Percentiles rank a stretch among this genome's conserved stretches.
Conservation (phyloP, 1,284 basidiomycete species). For the Moniliella sp. region DNA sequence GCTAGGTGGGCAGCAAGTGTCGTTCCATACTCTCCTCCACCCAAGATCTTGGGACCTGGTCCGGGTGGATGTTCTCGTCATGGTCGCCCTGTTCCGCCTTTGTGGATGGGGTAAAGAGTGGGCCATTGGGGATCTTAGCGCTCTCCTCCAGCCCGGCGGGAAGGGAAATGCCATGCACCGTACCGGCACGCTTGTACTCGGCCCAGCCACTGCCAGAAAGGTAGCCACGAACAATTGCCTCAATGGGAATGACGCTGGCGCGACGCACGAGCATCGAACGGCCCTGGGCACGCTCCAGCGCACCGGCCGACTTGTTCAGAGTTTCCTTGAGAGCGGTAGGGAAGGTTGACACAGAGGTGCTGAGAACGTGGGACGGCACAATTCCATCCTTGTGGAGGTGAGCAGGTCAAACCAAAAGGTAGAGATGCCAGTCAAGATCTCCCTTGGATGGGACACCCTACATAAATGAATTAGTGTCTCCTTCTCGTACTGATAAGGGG, state of each 20-base stretch:
- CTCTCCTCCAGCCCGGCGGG: constrained; percentile 64
- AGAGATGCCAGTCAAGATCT: constrained; percentile 67
- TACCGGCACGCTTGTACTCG: constrained; percentile 71
- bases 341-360: constrained; percentile 15
- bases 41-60: constrained; percentile 39
- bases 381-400: constrained; percentile 11
- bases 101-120: constrained; percentile 90
- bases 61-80: constrained; percentile 94
- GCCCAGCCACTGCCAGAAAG: constrained; percentile 87
- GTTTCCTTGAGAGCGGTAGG: constrained; percentile 10
- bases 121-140: constrained; percentile 40
- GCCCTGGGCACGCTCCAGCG: constrained; percentile 46
- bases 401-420: constrained; percentile 79
- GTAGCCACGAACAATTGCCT: constrained; percentile 90
- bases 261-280: constrained; percentile 75
- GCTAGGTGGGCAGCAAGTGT: constrained; percentile 47
- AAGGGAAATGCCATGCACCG: constrained; percentile 65
- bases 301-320: too few species aligned
- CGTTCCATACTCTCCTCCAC: constrained; percentile 17
- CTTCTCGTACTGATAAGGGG: too few species aligned
- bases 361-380: constrained; percentile 24
- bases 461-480: too few species aligned
- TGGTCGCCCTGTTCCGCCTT: constrained; percentile 86
- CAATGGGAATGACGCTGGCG: constrained; percentile 74
- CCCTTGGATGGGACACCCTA: constrained; percentile 88